Conservation (phyloP, 2,329 filamentous ascomycete genomes). For the Exophiala mesophila region DNA sequence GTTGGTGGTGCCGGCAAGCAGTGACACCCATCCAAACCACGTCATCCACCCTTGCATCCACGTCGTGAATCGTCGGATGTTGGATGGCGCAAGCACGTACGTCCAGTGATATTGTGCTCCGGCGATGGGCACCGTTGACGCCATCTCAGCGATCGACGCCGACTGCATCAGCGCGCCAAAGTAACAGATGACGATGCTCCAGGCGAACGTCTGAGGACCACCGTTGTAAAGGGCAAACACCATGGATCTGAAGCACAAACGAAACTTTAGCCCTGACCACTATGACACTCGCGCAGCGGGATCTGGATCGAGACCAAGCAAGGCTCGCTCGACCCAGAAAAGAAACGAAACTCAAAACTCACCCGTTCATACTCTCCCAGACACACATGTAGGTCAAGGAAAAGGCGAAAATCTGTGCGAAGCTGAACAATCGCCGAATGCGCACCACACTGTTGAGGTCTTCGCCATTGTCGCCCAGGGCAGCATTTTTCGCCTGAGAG, state of each 20-base stretch:
- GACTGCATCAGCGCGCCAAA: slow-evolving; percentile 31
- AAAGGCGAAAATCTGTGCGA: slow-evolving; percentile 23
- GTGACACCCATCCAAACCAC: slow-evolving; percentile 38
- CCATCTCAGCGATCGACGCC: slow-evolving; percentile 38
- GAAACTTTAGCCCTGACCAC: slow-evolving; percentile 14
- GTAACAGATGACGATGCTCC: slow-evolving; percentile 31
- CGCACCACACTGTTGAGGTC: no score
- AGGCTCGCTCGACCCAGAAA: no score
- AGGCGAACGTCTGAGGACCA: slow-evolving; percentile 31
- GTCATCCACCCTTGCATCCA: slow-evolving; percentile 39
- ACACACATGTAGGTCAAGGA: slow-evolving; percentile 22
- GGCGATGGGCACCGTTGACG: slow-evolving; percentile 38
- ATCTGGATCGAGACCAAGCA: no score
- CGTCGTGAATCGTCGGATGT: slow-evolving; percentile 31
- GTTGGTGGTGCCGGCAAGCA: slow-evolving; percentile 32
- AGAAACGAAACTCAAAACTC: no score
- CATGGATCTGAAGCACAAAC: slow-evolving; percentile 31
- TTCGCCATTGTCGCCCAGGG: no score
- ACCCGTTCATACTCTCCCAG: slow-evolving; percentile 24
- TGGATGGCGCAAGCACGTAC: slow-evolving; percentile 29
- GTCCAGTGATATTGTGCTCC: slow-evolving; percentile 44
- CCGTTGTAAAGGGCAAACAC: slow-evolving; percentile 32
- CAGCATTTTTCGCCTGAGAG: no score
- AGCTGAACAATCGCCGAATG: slow-evolving; percentile 22
- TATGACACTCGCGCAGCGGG: slow-evolving; percentile 2